Base-by-base conservation (phyloP, 2,329 filamentous ascomycete species). In the Bipolaris gigantea region DNA sequence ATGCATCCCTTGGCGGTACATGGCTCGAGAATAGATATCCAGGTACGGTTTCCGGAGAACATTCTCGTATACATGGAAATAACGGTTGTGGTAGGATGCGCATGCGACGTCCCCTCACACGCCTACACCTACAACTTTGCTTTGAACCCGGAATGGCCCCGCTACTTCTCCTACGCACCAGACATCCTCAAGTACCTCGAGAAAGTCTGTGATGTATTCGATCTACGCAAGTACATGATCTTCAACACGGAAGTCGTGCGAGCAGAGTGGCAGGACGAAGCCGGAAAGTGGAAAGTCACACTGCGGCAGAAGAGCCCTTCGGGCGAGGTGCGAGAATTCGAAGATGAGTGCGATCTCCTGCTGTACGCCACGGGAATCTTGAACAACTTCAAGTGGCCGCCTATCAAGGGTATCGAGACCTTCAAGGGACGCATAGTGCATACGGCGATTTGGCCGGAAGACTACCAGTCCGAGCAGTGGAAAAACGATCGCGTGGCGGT, bases 181-280 rank as follows among this genome's bases (percentile, higher is more conserved):
- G 79, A 81, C 47, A 80, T 81, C 50, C 77, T 76, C 65, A 72
- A 75, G 40, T 82, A 82, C 55, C 72, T 82, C 0, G 65, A 77
- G 50, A 79, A 78, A 57, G 77, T 83, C 15, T 79, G 76, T 59
- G 70, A 80, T 4, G 75, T 73, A 0, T 82, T 80, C 52, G 78
- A 75, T 39, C 69, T 83, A 3, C 73, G 77, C 39, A 81, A 81
- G 56, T 81, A 80, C 64, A 82, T 83, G 78, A 78, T 67, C 2
- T 81, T 83, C 69, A 77, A 79, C 50, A 79, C 76, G 8, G 73
- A 80, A 57, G 75, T 81, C 11, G 66, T 75, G 0, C 76, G 77
- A 4, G 75, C 76, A 18, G 76, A 77, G 45, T 83, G 80, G 81
- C 70, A 80, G 45, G 79, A 81, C 18, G 72, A 78, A 1, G 66